Percentiles rank a stretch among this genome's conserved stretches.
These are phyloP conservation scores for Echeveria elegans DNA, from an alignment of 164 flowering plant genomes.

Conservation along the genomic window DNA sequence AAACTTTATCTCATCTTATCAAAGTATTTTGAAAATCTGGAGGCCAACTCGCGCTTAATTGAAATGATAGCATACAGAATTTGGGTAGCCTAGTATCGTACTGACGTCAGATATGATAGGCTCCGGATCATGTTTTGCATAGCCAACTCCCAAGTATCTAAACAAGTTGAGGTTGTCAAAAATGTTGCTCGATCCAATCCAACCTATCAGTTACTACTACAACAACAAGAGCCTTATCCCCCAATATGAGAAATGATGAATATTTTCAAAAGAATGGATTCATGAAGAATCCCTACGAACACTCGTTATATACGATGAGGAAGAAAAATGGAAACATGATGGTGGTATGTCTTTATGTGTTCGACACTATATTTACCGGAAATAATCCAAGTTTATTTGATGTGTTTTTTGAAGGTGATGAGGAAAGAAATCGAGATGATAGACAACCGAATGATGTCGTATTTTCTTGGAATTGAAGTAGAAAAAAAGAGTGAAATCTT, in stretches of 20 bases:
- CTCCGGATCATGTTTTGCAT: too few species aligned
- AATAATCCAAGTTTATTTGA: background rate
- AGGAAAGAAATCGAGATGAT: conserved; percentile 5
- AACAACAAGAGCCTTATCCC: too few species aligned
- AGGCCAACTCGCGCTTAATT: too few species aligned
- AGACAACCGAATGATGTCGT: background rate
- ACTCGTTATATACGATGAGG: background rate
- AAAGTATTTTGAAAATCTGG: too few species aligned
- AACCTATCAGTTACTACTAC: too few species aligned
- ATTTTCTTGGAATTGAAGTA: conserved; percentile 4
- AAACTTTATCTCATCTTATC: too few species aligned
- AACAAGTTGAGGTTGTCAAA: too few species aligned
- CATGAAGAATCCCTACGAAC: background rate
- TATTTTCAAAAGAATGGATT: background rate
- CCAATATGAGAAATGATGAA: background rate
- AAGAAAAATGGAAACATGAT: background rate
- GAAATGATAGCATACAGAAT: too few species aligned
- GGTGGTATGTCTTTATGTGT: background rate
- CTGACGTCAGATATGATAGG: too few species aligned
- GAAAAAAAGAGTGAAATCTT: background rate
- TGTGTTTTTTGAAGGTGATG: background rate
- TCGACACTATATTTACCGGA: background rate
- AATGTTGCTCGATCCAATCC: too few species aligned
- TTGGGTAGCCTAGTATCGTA: too few species aligned
- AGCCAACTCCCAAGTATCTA: too few species aligned